Conservation (phyloP, 495 filamentous ascomycete species). For the Clavariopsis aquatica region DNA sequence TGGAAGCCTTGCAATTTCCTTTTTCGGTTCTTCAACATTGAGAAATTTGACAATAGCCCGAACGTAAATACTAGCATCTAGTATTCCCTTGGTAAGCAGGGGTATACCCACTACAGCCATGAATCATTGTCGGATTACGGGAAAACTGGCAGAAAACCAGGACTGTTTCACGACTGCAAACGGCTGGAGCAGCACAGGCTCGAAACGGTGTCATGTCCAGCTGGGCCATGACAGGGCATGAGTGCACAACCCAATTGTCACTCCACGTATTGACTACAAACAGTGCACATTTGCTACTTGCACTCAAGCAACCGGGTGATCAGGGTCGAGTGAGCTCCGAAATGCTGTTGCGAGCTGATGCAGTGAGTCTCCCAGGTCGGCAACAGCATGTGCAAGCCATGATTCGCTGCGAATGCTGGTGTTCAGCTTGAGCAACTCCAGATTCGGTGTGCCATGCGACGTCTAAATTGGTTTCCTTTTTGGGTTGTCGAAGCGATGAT, state of each 20-base stretch:
- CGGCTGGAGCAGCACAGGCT: background rate
- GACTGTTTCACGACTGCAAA: background rate
- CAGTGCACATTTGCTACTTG: background rate
- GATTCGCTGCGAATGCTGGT: conserved; percentile 16
- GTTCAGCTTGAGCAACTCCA: conserved; percentile 21
- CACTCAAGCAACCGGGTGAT: background rate
- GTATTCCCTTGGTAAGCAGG: background rate
- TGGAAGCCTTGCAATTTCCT: background rate
- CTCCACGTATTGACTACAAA: background rate
- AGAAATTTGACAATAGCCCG: background rate
- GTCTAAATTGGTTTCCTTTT: conserved; percentile 15
- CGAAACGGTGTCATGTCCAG: background rate
- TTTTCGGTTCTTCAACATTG: background rate
- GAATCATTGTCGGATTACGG: background rate
- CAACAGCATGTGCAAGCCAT: background rate
- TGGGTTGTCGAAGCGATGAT: background rate
- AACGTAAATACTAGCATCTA: background rate
- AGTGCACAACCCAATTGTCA: background rate
- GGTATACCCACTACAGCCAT: background rate
- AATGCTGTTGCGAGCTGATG: conserved; percentile 13
- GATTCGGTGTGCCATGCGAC: conserved; percentile 12
- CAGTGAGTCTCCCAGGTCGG: conserved; percentile 15
- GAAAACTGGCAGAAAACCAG: background rate
- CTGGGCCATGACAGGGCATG: background rate
- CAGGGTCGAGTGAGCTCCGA: background rate